Percentiles rank a stretch among this genome's conserved stretches.
These are phyloP conservation scores for Scenedesmus sp. DNA, from an alignment of 163 green algal species.

Conservation along the genomic window DNA sequence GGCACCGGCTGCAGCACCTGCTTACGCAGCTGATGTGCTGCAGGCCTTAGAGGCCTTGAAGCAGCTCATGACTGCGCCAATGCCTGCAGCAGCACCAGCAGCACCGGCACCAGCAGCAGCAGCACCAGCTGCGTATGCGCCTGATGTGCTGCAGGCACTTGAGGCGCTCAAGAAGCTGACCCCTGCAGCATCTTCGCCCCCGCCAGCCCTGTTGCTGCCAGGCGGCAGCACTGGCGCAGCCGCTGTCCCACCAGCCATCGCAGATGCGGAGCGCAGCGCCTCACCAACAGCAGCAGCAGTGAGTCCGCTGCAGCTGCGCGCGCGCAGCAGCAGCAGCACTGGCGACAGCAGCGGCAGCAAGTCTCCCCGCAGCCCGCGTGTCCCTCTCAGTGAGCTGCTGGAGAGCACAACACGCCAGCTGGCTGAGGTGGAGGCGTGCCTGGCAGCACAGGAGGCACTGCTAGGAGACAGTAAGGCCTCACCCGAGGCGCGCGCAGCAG, in stretches of 20 bases:
- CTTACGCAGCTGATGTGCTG: background rate
- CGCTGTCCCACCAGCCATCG: background rate
- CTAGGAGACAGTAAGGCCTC: conserved; percentile 4
- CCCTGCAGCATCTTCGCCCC: background rate
- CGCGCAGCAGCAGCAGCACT: background rate
- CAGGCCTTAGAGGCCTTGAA: background rate
- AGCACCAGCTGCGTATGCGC: background rate
- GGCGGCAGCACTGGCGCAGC: background rate
- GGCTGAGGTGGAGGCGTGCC: conserved; percentile 34
- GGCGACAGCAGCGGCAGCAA: background rate
- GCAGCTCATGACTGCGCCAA: background rate
- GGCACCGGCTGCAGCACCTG: background rate
- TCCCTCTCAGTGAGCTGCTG: conserved; percentile 20
- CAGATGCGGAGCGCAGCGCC: too few relatives aligned
- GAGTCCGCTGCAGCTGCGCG: background rate
- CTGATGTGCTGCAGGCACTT: background rate
- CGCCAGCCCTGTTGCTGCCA: background rate
- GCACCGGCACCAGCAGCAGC: background rate
- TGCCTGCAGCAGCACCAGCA: background rate
- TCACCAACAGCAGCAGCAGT: background rate
- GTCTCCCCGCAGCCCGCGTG: background rate
- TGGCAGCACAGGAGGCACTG: conserved; percentile 38
- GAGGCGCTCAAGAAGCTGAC: background rate
- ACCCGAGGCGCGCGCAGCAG: background rate
- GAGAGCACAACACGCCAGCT: conserved; percentile 10